Evolutionary conservation across 2,329 filamentous ascomycete species (phyloP), one percentile per base, ranked within the genome.

Genomic region (Alternaria brassicicola): DNA sequence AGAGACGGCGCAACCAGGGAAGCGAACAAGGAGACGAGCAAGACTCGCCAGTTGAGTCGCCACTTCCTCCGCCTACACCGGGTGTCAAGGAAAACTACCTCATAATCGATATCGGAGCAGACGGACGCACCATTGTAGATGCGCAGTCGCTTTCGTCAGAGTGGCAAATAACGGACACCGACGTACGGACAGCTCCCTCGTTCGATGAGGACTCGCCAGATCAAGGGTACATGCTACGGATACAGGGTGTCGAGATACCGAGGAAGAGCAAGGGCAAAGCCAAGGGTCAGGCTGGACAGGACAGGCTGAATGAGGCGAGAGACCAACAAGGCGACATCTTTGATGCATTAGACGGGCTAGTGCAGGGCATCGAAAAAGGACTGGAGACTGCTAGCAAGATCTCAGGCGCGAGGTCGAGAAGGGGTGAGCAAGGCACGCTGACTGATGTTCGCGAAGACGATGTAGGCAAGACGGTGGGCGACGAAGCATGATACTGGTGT

Each of bases 71-170:
- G 2, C 76, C 79, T 1, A 72, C 78, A 13, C 78, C 80, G 3
- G 81, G 81, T 2, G 75, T 81, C 3, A 78, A 80, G 33, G 85
- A 88, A 55, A 82, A 85, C 55, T 85, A 84, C 65, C 70, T 88
- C 25, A 77, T 89, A 3, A 69, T 89, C 21, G 85, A 88, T 64
- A 71, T 88, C 26, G 74, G 66, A 6, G 58, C 67, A 2, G 77
- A 81, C 36, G 81, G 81, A 2, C 78, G 78, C 23, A 80, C 78
- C 1, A 85, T 98, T 1, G 80, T 85, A 0, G 87, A 86, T 55
- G 89, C 91, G 1, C 87, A 89, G 39, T 93, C 89, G 61, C 79
- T 97, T 12, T 90, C 87, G 8, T 80, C 88, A 0, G 85, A 89
- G 48, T 98, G 94, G 88, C 87, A 89, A 68, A 82, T 89, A 13